Conservation (phyloP, 495 filamentous ascomycete species). For the Friedmanniomyces endolithicus region DNA sequence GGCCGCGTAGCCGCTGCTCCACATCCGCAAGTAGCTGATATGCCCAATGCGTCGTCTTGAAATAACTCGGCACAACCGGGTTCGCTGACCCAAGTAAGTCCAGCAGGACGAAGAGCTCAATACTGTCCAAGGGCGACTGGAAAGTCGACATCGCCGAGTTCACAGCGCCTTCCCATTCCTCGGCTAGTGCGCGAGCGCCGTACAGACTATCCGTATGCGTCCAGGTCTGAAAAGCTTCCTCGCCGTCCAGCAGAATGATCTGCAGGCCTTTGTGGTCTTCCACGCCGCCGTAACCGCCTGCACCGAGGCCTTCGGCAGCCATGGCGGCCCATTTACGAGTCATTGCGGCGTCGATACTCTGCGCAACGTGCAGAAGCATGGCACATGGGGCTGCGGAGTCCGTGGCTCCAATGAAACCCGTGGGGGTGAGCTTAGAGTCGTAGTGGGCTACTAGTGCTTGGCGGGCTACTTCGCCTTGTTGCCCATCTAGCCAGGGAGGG, state of each 20-base stretch:
- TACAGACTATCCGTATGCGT: conserved; percentile 71
- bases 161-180: conserved; percentile 53
- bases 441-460: conserved; percentile 90
- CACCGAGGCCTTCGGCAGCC: conserved; percentile 40
- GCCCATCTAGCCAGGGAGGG: conserved; percentile 56
- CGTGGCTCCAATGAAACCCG: conserved; percentile 85
- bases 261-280: conserved; percentile 75
- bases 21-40: conserved; percentile 57
- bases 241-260: conserved; percentile 81
- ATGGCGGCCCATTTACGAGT: conserved; percentile 69
- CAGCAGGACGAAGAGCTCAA: conserved; percentile 82
- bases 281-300: conserved; percentile 33
- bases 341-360: conserved; percentile 65
- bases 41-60: conserved; percentile 84
- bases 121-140: conserved; percentile 58
- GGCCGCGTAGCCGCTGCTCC: conserved; percentile 55
- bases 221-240: conserved; percentile 82
- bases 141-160: conserved; percentile 62
- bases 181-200: conserved; percentile 66
- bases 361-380: conserved; percentile 74
- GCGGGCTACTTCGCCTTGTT: conserved; percentile 57
- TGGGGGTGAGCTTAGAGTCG: conserved; percentile 68
- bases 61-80: conserved; percentile 68
- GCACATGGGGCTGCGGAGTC: conserved; percentile 92
- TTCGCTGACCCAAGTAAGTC: conserved; percentile 67